These are phyloP conservation scores for Wickerhamiella sergipiensis DNA, from an alignment of 805 yeast genomes.

Conservation along the genomic window DNA sequence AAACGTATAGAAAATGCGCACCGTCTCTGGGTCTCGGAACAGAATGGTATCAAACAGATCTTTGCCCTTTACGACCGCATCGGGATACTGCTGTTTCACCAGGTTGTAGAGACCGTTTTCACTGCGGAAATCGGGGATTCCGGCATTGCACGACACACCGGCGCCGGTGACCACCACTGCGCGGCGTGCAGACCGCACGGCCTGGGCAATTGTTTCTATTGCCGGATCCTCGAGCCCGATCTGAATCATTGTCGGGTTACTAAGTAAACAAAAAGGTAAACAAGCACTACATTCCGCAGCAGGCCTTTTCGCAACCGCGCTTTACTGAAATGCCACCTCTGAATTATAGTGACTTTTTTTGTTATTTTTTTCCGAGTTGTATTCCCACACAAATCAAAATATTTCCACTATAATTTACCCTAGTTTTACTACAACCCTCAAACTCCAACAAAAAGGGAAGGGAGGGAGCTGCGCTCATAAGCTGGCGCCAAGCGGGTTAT, in stretches of 20 bases:
- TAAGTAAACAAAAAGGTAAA: not conserved
- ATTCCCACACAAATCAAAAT: too few species aligned
- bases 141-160: constrained; percentile 92
- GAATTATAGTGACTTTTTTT: too few species aligned
- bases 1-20: constrained; percentile 69
- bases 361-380: too few species aligned
- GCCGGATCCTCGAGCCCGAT: constrained; percentile 9
- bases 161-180: constrained; percentile 81
- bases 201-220: constrained; percentile 13
- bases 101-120: constrained; percentile 67
- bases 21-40: constrained; percentile 53
- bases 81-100: constrained; percentile 51
- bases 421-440: too few species aligned
- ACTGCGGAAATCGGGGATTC: constrained; percentile 90
- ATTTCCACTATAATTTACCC: too few species aligned
- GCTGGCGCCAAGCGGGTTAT: not conserved
- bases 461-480: not conserved
- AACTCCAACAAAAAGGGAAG: too few species aligned
- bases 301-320: too few species aligned
- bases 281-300: not conserved
- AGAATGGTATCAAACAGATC: constrained; percentile 82
- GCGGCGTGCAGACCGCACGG: constrained; percentile 8
- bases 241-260: not conserved
- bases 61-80: constrained; percentile 59
- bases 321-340: too few species aligned